Evolutionary conservation across 2,329 filamentous ascomycete genomes (phyloP), one percentile per base, ranked within the genome.

Genomic region (Colletotrichum costaricense): DNA sequence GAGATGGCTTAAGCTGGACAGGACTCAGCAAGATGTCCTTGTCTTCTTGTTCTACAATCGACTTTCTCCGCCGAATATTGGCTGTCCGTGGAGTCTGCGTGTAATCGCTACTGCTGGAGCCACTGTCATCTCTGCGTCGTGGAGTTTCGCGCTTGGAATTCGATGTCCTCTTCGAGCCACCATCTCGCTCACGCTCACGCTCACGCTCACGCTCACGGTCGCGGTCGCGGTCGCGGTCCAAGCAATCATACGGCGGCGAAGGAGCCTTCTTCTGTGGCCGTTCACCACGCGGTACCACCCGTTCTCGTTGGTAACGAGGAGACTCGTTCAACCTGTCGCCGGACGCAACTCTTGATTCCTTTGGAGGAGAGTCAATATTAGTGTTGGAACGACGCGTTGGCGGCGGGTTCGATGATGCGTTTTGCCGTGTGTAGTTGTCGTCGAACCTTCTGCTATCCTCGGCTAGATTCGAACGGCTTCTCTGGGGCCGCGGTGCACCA

Each of bases 81-180:
- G 79, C 64, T 68, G 80, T 60, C 68, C 79, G 75, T 24, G 79
- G 75, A 3, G 76, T 77, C 67, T 79, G 82, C 12, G 79, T 73
- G 38, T 81, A 77, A 11, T 86, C 85, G 24, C 86, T 84, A 30
- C 81, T 83, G 33, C 81, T 83, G 3, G 84, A 85, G 42, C 82
- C 82, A 22, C 79, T 84, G 7, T 81, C 81, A n/a, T 82, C 81
- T 16, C 80, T 78, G 4, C 79, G 75, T 2, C 78, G 69, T 7
- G 75, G 67, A 35, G 79, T 78, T 5, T 78, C 76, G 14, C 77
- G 76, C n/a, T 68, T 77, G 67, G 79, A 76, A 5, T 74, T 79
- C 3, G 80, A 78, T 28, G 79, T 76, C 7, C 78, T 73, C 75
- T 79, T 77, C 63, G 79, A 64, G 74, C 78, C 73, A 26, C 63